Percentiles rank a stretch among this genome's conserved stretches.
These are phyloP conservation scores for Geotrichum reessii DNA, from an alignment of 1,139 yeast genomes.

Conservation along the genomic window DNA sequence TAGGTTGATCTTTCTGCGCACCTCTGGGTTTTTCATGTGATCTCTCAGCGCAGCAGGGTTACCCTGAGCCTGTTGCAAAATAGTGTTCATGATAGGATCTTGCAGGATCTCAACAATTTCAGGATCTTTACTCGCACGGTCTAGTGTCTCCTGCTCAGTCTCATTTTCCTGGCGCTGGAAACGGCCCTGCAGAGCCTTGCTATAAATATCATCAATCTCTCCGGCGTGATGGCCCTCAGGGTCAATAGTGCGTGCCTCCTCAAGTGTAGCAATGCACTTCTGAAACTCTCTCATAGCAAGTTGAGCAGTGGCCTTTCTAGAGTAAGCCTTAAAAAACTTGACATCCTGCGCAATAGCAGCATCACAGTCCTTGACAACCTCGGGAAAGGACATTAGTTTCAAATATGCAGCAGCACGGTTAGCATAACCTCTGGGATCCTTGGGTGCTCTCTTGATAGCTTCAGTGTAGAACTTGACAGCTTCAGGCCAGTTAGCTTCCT, in stretches of 20 bases:
- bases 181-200: constrained; percentile 73
- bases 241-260: constrained; percentile 71
- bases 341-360: constrained; percentile 86
- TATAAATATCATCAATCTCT: constrained; percentile 79
- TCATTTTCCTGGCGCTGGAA: constrained; percentile 82
- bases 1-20: constrained; percentile 79
- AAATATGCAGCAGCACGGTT: constrained; percentile 97
- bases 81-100: constrained; percentile 96
- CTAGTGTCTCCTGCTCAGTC: constrained; percentile 91
- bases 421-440: constrained; percentile 94
- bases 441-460: constrained; percentile 93
- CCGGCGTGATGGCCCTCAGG: constrained; percentile 53
- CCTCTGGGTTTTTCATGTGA: constrained; percentile 95
- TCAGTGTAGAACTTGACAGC: constrained; percentile 94
- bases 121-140: constrained; percentile 87
- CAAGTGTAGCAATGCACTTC: constrained; percentile 75
- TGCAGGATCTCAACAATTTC: constrained; percentile 85
- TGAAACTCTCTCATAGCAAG: constrained; percentile 85
- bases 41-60: constrained; percentile 96
- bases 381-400: constrained; percentile 94
- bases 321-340: constrained; percentile 83
- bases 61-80: constrained; percentile 86
- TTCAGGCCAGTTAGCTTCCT: constrained; percentile 91
- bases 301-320: constrained; percentile 93
- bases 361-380: constrained; percentile 89